Percentiles rank a stretch among this genome's conserved stretches.
phyloP scores from a whole-genome alignment of 179 eudicot genomes.

The Beta macrorhiza region DNA sequence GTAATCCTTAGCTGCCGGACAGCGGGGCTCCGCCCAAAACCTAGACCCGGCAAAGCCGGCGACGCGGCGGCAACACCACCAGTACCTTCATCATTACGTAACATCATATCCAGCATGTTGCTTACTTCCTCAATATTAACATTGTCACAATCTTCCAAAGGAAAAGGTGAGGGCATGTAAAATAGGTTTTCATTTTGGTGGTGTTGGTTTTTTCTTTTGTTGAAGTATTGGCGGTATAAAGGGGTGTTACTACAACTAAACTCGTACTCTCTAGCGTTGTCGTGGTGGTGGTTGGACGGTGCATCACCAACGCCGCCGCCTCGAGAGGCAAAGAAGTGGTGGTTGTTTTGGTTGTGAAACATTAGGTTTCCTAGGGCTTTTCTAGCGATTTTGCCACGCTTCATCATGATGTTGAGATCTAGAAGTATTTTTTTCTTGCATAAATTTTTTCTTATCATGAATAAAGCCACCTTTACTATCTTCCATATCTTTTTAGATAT shows the following conservation, averaged over 20 bases:
- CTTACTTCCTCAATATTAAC: conserved; percentile 19
- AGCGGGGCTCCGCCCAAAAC: conserved; percentile 46
- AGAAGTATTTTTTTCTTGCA: conserved; percentile 43
- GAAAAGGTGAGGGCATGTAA: conserved; percentile 4
- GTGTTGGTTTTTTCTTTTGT: conserved; percentile 24
- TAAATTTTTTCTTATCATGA: conserved; percentile 44
- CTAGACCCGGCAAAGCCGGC: conserved; percentile 35
- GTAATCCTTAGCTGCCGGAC: conserved; percentile 55
- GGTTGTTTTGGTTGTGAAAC: conserved; percentile 50
- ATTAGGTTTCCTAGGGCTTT: conserved; percentile 43
- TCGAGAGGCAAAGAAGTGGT: not conserved
- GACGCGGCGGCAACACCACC: conserved; percentile 24
- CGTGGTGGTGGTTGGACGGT: conserved; percentile 22
- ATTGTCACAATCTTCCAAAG: not conserved
- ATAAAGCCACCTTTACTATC: conserved; percentile 34
- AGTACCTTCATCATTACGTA: conserved; percentile 14
- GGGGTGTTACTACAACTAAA: conserved; percentile 69
- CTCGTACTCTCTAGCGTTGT: conserved; percentile 46
- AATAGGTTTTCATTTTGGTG: not conserved
- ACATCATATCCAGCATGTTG: conserved; percentile 41
- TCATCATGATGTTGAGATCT: not conserved
- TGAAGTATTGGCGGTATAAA: conserved; percentile 23
- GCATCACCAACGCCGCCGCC: conserved; percentile 1
- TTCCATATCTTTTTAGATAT: conserved; percentile 48
- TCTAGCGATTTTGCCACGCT: too few species aligned